phyloP scores from a whole-genome alignment of 495 filamentous ascomycete species.

The Tuber umbilicatum region DNA sequence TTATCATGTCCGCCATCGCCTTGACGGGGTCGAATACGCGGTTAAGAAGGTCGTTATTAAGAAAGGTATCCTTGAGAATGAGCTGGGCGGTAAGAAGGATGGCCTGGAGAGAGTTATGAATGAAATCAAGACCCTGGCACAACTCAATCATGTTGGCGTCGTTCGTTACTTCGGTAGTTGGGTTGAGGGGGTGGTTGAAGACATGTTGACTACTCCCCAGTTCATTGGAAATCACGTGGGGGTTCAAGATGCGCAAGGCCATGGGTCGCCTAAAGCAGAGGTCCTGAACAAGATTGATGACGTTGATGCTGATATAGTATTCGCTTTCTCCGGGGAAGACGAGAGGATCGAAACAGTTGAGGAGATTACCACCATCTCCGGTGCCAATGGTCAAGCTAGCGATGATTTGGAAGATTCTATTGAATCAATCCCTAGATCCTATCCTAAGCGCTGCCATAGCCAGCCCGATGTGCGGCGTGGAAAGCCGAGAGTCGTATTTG shows the following conservation, averaged over 20 bases:
- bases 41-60: conserved; percentile 53
- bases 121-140: conserved; percentile 52
- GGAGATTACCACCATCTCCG: conserved; percentile 13
- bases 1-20: conserved; percentile 50
- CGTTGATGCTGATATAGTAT: conserved; percentile 15
- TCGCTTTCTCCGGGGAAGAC: conserved; percentile 20
- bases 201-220: conserved; percentile 9
- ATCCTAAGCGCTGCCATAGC: conserved; percentile 8
- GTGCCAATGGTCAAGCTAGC: background rate
- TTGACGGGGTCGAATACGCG: conserved; percentile 51
- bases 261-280: background rate
- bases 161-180: conserved; percentile 53
- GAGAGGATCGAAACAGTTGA: conserved; percentile 29
- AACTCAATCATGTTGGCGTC: conserved; percentile 52
- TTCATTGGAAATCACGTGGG: conserved; percentile 5
- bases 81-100: conserved; percentile 32
- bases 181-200: conserved; percentile 45
- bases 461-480: background rate
- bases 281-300: background rate
- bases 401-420: conserved; percentile 21
- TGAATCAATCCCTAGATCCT: conserved; percentile 30
- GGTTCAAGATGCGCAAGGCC: background rate
- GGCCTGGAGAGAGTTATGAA: conserved; percentile 50
- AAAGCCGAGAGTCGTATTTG: conserved; percentile 14
- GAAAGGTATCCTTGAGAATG: conserved; percentile 46